Base-by-base conservation (phyloP, 2,329 filamentous ascomycete genomes). In the Phialophora verrucosa region DNA sequence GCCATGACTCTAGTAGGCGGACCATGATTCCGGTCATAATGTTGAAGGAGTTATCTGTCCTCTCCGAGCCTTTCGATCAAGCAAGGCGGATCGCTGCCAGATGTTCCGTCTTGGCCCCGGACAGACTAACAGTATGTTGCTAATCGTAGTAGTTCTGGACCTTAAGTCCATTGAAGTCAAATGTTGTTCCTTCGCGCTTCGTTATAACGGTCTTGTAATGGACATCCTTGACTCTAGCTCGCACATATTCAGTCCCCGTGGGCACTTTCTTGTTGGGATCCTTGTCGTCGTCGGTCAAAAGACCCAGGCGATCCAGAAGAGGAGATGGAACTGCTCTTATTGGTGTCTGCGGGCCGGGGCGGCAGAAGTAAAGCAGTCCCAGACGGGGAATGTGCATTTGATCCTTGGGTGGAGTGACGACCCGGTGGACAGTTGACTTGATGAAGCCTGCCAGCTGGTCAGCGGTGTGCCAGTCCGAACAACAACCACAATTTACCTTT, bases 291-390 rank as follows among this genome's bases (percentile, higher is more conserved):
- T 78, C 77, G 1, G 75, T 76, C 35, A 81, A 72, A 2, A 81
- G 71, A 0, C 78, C 80, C 3, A 78, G 70, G 2, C 77, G 75
- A 8, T 76, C 76, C 25, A 81, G 71, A 12, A 78, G 59, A 47
- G 78, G 75, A 23, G 77, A 78, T 7, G 78, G 75, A 11, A 79
- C 75, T 2, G 75, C 73, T 63, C 74, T 78, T 72, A 84, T 71
- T 11, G 80, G 62, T 17, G 84, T 79, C 31, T 80, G 75, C 73
- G 84, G 81, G 67, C 76, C 82, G 2, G 84, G 84, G 69, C 85
- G 73, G 42, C 79, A 76, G 73, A 87, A 87, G 70, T 86, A 86
- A 10, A 86, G 83, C 27, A 87, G 69, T 74, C 83, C 85, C 71
- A 82, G 83, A 63, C 85, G 76, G 27, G 77, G 79, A n/a, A 65